Evolutionary conservation across 2,329 filamentous ascomycete species (phyloP), one percentile per base, ranked within the genome.

Genomic region (Emericellopsis atlantica): DNA sequence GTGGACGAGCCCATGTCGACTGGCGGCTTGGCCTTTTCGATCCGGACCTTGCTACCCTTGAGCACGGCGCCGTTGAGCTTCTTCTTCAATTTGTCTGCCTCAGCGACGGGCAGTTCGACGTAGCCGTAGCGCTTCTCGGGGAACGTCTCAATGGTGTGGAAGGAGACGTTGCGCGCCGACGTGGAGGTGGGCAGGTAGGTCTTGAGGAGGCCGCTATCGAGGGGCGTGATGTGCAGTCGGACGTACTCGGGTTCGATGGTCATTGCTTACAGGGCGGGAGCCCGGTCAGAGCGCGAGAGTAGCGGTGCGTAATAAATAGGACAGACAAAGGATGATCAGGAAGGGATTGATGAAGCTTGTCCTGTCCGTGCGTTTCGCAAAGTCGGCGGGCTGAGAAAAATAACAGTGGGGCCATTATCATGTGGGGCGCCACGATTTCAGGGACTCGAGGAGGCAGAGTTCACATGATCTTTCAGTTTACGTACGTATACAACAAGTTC

Each of bases 51-150:
- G 45, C 72, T 70, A 8, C 92, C 92, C 56, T 83, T 92, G 43
- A 98, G 64, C 21, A 85, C 82, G 2, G 82, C 76, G 26, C 90
- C 90, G 67, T 95, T 84, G 39, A 96, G 72, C 65, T 92, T 96
- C 64, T 83, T 90, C 65, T 81, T 87, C 41, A 96, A 63, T 60
- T 88, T 94, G n/a, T 90, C 83, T 9, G 90, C 92, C 48, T 94
- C 88, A 61, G 77, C 75, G 4, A 58, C 63, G 1, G 89, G 89
- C 32, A 98, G 64, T 37, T 93, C 88, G 44, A 96, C 69, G 63
- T 84, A 98, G 42, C 90, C 92, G 76, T 87, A 98, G 40, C 76
- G 81, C 56, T 78, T 83, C 49, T 98, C 92, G 12, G 90, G 90
- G 47, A 94, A 95, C 1, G 89, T 89, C 54, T 87, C 76, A 49